These are phyloP conservation scores for Fusarium sp. DNA, from an alignment of 2,329 filamentous ascomycete genomes.

Conservation along the genomic window DNA sequence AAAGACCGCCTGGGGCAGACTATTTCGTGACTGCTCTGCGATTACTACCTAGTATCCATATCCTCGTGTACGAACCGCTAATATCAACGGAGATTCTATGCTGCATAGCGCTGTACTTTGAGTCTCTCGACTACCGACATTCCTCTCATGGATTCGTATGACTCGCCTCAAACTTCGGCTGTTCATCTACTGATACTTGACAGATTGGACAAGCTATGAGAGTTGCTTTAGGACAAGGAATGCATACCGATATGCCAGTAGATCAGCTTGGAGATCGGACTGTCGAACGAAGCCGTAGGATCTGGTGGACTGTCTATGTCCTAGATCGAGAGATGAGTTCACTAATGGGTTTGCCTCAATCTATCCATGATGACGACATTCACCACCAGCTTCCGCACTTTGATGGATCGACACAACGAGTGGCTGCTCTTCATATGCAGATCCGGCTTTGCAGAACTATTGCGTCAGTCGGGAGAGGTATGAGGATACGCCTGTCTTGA, in stretches of 20 bases:
- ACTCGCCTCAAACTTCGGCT: neutral
- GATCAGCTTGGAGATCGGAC: constrained; percentile 55
- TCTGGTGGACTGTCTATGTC: constrained; percentile 68
- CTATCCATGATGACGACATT: constrained; percentile 64
- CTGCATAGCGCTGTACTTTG: constrained; percentile 65
- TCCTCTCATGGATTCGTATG: constrained; percentile 60
- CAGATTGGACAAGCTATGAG: constrained; percentile 65
- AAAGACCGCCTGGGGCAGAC: constrained; percentile 60
- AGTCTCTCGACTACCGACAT: constrained; percentile 62
- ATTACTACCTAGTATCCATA: constrained; percentile 57
- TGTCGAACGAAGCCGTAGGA: constrained; percentile 60
- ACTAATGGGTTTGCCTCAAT: constrained; percentile 64
- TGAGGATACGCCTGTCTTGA: rapidly evolving
- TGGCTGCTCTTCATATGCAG: constrained; percentile 50
- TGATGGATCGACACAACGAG: constrained; percentile 44
- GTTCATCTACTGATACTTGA: neutral
- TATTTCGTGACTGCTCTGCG: constrained; percentile 60
- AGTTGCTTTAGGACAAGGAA: constrained; percentile 61
- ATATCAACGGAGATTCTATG: constrained; percentile 63
- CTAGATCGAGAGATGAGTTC: constrained; percentile 67
- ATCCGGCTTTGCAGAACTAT: constrained; percentile 49
- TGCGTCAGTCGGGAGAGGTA: constrained; percentile 50
- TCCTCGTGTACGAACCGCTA: constrained; percentile 57
- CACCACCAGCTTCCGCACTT: constrained; percentile 54
- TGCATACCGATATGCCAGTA: constrained; percentile 65